These are phyloP conservation scores for Trichoderma gamsii DNA, from an alignment of 495 filamentous ascomycete species.

Conservation along the genomic window DNA sequence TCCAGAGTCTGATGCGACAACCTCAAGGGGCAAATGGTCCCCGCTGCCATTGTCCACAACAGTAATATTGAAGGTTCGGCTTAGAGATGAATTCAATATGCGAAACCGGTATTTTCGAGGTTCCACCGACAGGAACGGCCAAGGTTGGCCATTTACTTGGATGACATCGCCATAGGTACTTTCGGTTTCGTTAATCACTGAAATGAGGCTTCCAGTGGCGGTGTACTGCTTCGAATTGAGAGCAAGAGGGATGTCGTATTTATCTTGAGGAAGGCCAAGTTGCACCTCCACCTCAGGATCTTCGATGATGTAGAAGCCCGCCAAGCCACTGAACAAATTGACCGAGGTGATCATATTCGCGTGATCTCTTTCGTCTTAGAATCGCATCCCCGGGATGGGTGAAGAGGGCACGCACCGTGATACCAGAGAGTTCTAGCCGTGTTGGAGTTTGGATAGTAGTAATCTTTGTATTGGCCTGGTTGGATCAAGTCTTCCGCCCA, in stretches of 20 bases:
- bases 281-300: constrained; percentile 35
- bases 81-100: constrained; percentile 44
- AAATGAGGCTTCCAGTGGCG: constrained; percentile 39
- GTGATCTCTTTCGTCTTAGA: not conserved
- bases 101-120: constrained; percentile 53
- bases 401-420: constrained; percentile 33
- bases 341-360: constrained; percentile 36
- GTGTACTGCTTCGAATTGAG: constrained; percentile 46
- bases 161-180: constrained; percentile 51
- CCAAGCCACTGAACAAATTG: constrained; percentile 50
- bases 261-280: constrained; percentile 40
- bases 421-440: constrained; percentile 50
- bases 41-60: constrained; percentile 26
- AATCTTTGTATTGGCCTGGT: constrained; percentile 51
- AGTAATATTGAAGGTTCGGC: constrained; percentile 43
- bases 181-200: constrained; percentile 30
- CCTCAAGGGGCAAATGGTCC: constrained; percentile 36
- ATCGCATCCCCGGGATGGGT: constrained; percentile 33
- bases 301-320: constrained; percentile 41
- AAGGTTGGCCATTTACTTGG: constrained; percentile 52
- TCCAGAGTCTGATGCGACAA: constrained; percentile 49
- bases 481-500: constrained; percentile 50
- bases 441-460: constrained; percentile 54
- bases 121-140: constrained; percentile 50
- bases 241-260: constrained; percentile 47